These are phyloP conservation scores for Pterocarpus santalinus DNA, from an alignment of 306 rosid genomes.

Conservation along the genomic window DNA sequence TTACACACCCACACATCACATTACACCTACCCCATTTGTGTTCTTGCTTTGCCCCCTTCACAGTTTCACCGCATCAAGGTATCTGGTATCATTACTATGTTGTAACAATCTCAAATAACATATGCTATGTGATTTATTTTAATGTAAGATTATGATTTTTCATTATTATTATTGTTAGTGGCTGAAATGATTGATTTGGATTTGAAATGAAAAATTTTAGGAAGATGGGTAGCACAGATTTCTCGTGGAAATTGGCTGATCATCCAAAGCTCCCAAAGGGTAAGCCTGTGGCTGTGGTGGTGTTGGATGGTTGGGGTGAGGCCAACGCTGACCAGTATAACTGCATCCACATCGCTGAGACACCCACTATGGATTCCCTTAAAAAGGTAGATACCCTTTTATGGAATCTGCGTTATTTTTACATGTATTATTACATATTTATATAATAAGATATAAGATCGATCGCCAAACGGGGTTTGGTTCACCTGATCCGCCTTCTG, in stretches of 20 bases:
- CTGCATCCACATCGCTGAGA: constrained; percentile 89
- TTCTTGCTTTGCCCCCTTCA: not conserved
- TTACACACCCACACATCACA: not conserved
- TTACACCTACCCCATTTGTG: not conserved
- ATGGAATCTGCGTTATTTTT: not conserved
- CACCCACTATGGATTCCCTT: constrained; percentile 95
- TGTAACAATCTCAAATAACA: not conserved
- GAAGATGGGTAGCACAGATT: constrained; percentile 76
- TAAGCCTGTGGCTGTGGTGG: constrained; percentile 74
- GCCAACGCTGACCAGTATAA: constrained; percentile 77
- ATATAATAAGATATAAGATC: not conserved
- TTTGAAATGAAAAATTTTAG: not conserved
- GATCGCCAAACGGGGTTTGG: not conserved
- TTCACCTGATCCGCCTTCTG: not conserved
- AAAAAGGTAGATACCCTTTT: constrained; percentile 60
- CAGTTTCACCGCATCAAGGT: not conserved
- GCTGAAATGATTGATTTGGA: not conserved
- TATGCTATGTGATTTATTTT: not conserved
- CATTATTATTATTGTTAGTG: no score
- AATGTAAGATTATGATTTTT: not conserved
- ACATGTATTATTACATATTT: not conserved
- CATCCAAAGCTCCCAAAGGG: constrained; percentile 99
- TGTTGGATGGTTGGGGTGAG: constrained; percentile 99
- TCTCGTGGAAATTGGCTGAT: constrained; percentile 83
- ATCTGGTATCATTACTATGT: not conserved